Evolutionary conservation across 306 rosid genomes (phyloP).

Genomic region (Chamaecrista fasciculata): DNA sequence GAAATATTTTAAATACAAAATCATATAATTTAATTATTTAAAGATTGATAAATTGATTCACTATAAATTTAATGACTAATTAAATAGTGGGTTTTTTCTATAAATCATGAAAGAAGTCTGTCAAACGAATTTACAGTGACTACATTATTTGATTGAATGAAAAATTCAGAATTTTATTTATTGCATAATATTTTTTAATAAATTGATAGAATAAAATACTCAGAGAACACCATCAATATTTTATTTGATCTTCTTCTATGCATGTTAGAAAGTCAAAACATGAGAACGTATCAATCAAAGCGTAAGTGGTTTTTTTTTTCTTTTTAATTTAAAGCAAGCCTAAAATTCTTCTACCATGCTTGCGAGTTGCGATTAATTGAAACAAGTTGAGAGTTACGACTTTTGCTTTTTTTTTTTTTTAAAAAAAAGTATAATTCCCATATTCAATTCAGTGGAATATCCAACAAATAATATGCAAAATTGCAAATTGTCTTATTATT

Average conservation of each 20-base stretch:
- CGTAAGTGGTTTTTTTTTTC: not conserved
- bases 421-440: not conserved
- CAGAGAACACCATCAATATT: not conserved
- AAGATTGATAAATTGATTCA: too few species aligned
- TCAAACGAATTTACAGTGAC: too few species aligned
- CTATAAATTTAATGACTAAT: too few species aligned
- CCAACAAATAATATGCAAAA: slow-evolving; percentile 32
- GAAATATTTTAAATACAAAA: too few species aligned
- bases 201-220: not conserved
- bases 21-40: too few species aligned
- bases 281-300: slow-evolving; percentile 13
- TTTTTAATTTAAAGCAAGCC: slow-evolving; percentile 19
- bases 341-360: not conserved
- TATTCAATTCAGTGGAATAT: slow-evolving; percentile 10
- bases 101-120: too few species aligned
- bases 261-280: slow-evolving; percentile 21
- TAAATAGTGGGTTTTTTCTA: too few species aligned
- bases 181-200: too few species aligned
- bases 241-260: slow-evolving; percentile 20
- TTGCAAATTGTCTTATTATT: slow-evolving; percentile 34
- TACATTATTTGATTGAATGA: too few species aligned
- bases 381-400: slow-evolving; percentile 14
- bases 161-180: not conserved
- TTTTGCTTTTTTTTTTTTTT: not conserved
- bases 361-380: not conserved